Percentiles rank a stretch among this genome's conserved stretches.
Evolutionary conservation across 768 basidiomycete species (phyloP).

Genomic region (Kwoniella dendrophila): DNA sequence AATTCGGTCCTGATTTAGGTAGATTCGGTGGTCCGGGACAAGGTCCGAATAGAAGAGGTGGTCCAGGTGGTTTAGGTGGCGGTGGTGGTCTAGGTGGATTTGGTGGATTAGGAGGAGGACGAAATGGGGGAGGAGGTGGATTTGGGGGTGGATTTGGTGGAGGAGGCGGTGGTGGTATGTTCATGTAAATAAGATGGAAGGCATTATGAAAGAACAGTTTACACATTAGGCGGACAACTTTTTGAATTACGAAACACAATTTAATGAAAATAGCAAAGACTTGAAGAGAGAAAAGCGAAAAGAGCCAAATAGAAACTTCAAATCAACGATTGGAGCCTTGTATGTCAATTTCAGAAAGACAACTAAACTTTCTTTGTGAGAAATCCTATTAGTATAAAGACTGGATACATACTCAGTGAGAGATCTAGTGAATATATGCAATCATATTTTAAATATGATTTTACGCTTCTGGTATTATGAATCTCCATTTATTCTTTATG

Average conservation of each 20-base stretch:
- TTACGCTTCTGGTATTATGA: no score
- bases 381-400: background rate
- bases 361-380: background rate
- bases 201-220: background rate
- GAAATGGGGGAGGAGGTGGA: constrained; percentile 7
- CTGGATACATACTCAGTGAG: no score
- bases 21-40: constrained; percentile 27
- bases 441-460: no score
- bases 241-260: no score
- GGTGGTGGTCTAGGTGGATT: constrained; percentile 23
- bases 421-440: no score
- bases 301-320: no score
- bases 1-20: constrained; percentile 52
- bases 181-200: constrained; percentile 10
- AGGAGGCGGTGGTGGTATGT: constrained; percentile 25
- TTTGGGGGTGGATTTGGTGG: constrained; percentile 24
- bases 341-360: no score
- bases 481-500: no score
- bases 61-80: constrained; percentile 21
- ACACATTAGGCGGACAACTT: no score
- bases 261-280: no score
- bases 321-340: no score
- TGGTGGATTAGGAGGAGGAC: constrained; percentile 17
- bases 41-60: constrained; percentile 22
- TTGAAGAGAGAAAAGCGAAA: no score